Evolutionary conservation across 805 yeast species (phyloP), one percentile per base, ranked within the genome.

Genomic region (Starmerella khaoyaiensis): DNA sequence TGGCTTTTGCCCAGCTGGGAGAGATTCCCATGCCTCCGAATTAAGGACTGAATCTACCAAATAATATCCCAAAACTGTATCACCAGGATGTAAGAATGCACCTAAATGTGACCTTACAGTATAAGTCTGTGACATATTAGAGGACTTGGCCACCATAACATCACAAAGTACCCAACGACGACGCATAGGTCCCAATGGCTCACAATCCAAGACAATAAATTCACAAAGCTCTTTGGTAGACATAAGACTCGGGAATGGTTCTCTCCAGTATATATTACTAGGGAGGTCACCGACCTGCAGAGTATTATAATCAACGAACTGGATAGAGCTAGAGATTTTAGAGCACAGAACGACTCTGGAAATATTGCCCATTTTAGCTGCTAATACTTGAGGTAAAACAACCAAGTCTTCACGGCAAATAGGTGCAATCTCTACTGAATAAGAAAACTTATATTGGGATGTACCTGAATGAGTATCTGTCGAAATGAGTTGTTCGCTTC

Each of bases 381-480:
- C 95, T 47, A 86, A 59, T 50, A 72, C 74, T 52, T 73, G 71
- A 26, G 96, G 96, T 46, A 86, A 65, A 21, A 83, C 78, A 19
- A 86, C 90, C 48, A 86, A 67, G 56, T 86, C 96, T 57, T 86
- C 97, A 57, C 87, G 77, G 68, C 95, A 86, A 32, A 86, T 74
- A 14, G 97, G 95, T 2, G 79, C 93, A 49, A 86, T 78, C 62
- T 86, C 97, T 23, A 83, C 79, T 20, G 94, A 81, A 56, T 67
- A 82, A 5, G 95, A 69, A 57, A 86, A 86, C 62, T 86, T 86
- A 61, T 81, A 86, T 39, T 75, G 72, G n/a, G 86, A 72, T 6
- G 78, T 65, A 52, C 94, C 94, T 1, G 93, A 72, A 50, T 86
- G 97, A 28, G 81, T 82, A 65, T 86, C 95, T 42, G 74, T 75